phyloP scores from a whole-genome alignment of 805 yeast species.

The Sugiyamaella marilandica region DNA sequence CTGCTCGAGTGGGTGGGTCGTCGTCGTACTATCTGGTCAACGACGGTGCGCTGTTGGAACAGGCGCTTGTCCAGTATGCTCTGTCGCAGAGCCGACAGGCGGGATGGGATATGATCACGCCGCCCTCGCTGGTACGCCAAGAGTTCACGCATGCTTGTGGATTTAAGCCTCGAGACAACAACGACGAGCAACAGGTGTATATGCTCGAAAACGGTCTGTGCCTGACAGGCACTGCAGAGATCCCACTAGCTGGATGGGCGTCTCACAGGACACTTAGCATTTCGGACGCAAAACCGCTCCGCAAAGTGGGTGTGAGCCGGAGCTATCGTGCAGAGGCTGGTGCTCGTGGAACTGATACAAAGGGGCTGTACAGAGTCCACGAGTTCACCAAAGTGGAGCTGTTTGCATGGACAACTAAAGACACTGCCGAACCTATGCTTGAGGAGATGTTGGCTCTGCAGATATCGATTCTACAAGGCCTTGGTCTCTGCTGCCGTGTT shows the following conservation, averaged over 20 bases:
- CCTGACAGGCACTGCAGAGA: constrained; percentile 92
- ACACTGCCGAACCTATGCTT: constrained; percentile 38
- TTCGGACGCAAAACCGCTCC: constrained; percentile 41
- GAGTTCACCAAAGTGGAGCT: constrained; percentile 94
- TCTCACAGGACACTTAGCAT: constrained; percentile 45
- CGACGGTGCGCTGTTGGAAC: constrained; percentile 85
- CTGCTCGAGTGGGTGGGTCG: constrained; percentile 58
- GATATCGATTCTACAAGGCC: constrained; percentile 51
- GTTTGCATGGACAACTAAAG: constrained; percentile 60
- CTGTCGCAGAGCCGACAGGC: constrained; percentile 55
- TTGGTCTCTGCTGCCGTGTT: constrained; percentile 78
- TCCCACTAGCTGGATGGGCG: constrained; percentile 79
- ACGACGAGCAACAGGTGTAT: constrained; percentile 82
- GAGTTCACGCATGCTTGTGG: constrained; percentile 88
- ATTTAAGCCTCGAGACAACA: constrained; percentile 85
- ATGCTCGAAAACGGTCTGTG: constrained; percentile 48
- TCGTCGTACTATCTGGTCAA: constrained; percentile 84
- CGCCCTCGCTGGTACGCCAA: constrained; percentile 80
- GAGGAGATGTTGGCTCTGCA: constrained; percentile 63
- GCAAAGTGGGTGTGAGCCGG: constrained; percentile 75
- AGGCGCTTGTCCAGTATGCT: constrained; percentile 81
- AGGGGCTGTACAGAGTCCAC: constrained; percentile 90
- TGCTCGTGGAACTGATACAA: constrained; percentile 87
- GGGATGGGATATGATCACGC: constrained; percentile 69
- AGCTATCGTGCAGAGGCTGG: constrained; percentile 97